Evolutionary conservation across 345 rosid species (phyloP).

Genomic region (Pugionium cornutum): DNA sequence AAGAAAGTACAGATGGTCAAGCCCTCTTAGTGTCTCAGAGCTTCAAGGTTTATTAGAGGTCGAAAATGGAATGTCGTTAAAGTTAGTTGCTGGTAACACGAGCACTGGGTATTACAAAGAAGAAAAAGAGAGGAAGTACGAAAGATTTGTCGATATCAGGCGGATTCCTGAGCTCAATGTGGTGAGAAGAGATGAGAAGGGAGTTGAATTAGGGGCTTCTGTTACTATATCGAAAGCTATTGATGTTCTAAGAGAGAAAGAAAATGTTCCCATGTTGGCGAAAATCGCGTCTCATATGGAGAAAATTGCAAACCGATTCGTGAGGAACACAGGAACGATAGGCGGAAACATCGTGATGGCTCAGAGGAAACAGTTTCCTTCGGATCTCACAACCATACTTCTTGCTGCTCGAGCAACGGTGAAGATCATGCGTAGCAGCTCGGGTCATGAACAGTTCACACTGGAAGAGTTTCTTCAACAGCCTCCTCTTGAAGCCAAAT

Average conservation of each 20-base stretch:
- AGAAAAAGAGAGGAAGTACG: slow-evolving; percentile 34
- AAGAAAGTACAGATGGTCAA: slow-evolving; percentile 51
- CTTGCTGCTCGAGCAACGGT: slow-evolving; percentile 67
- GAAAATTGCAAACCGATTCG: slow-evolving; percentile 59
- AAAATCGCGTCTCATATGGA: slow-evolving; percentile 73
- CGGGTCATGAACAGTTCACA: slow-evolving; percentile 48
- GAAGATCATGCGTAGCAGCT: slow-evolving; percentile 37
- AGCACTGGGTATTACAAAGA: slow-evolving; percentile 82
- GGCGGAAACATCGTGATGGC: slow-evolving; percentile 92
- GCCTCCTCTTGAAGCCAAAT: slow-evolving; percentile 57
- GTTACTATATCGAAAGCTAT: slow-evolving; percentile 77
- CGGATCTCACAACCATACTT: slow-evolving; percentile 81
- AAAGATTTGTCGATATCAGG: slow-evolving; percentile 65
- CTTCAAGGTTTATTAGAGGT: slow-evolving; percentile 52
- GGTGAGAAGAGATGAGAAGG: slow-evolving; percentile 51
- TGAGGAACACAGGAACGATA: slow-evolving; percentile 69
- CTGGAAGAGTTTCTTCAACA: slow-evolving; percentile 72
- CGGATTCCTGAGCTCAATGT: slow-evolving; percentile 56
- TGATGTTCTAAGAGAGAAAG: slow-evolving; percentile 50
- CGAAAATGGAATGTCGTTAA: slow-evolving; percentile 35
- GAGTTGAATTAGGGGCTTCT: slow-evolving; percentile 73
- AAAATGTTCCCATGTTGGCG: slow-evolving; percentile 22
- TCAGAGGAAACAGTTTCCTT: slow-evolving; percentile 70
- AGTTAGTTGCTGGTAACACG: slow-evolving; percentile 80
- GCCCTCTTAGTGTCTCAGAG: slow-evolving; percentile 54